phyloP scores from a whole-genome alignment of 306 rosid genomes.

The Pueraria montana region DNA sequence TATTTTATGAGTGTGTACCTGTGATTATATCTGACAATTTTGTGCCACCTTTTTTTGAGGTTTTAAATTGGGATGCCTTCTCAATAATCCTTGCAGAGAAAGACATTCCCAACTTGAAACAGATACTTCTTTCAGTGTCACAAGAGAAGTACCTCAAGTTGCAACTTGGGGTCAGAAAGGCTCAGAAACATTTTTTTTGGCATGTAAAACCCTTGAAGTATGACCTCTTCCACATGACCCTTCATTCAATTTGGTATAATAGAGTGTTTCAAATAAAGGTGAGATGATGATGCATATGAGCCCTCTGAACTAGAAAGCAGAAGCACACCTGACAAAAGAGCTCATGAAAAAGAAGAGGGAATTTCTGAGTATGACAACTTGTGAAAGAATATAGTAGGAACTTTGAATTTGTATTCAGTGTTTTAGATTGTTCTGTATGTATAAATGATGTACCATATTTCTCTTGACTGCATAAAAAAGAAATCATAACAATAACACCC shows the following conservation, averaged over 20 bases:
- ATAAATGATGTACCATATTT: not conserved
- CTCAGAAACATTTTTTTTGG: conserved; percentile 93
- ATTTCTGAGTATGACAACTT: conserved; percentile 21
- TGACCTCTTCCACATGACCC: conserved; percentile 96
- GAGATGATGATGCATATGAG: conserved; percentile 45
- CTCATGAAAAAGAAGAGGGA: conserved; percentile 21
- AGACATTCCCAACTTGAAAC: conserved; percentile 80
- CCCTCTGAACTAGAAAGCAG: conserved; percentile 26
- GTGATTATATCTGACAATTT: conserved; percentile 98
- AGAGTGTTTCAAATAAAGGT: conserved; percentile 85
- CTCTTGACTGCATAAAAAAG: not conserved
- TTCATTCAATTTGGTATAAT: conserved; percentile 95
- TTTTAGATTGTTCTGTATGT: not conserved
- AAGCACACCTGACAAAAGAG: conserved; percentile 23
- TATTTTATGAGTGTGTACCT: conserved; percentile 91
- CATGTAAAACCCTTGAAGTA: conserved; percentile 82
- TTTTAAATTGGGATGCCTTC: conserved; percentile 88
- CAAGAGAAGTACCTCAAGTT: conserved; percentile 77
- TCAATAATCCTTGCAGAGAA: conserved; percentile 85
- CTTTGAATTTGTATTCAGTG: conserved; percentile 1
- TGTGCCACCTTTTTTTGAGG: conserved; percentile 95
- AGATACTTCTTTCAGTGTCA: conserved; percentile 74
- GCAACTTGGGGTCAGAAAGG: conserved; percentile 85
- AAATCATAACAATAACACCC: too few relatives aligned
- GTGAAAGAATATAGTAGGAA: conserved; percentile 7